Conservation (phyloP, 108 stramenopile species). For the Nitzschia sp. region DNA sequence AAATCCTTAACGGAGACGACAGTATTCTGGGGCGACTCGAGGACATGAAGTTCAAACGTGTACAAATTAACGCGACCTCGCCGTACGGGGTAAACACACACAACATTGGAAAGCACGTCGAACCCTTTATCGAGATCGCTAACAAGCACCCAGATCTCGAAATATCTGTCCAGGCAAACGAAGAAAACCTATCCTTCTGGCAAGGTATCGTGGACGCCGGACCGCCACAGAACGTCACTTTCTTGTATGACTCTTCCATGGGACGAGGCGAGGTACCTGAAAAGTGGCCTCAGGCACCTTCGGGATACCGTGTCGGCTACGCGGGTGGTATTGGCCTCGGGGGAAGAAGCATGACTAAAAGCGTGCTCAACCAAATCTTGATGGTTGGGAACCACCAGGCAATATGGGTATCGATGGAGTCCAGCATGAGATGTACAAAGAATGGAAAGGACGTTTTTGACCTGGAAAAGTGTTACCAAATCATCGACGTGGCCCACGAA, state of each 20-base stretch:
- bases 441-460: constrained; percentile 70
- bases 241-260: constrained; percentile 73
- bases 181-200: constrained; percentile 76
- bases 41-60: constrained; percentile 71
- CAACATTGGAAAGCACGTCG: constrained; percentile 45
- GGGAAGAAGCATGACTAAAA: constrained; percentile 44
- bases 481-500: constrained; percentile 60
- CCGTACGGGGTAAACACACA: constrained; percentile 82
- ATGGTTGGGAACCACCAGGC: constrained; percentile 10
- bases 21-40: constrained; percentile 55
- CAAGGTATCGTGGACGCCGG: constrained; percentile 35
- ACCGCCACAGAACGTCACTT: constrained; percentile 56
- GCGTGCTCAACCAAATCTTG: constrained; percentile 25
- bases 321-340: constrained; percentile 83
- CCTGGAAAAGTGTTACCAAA: constrained; percentile 60
- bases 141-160: constrained; percentile 56
- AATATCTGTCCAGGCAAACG: constrained; percentile 86
- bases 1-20: constrained; percentile 68
- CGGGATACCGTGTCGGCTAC: constrained; percentile 57
- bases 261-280: constrained; percentile 57
- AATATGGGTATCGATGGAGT: constrained; percentile 88
- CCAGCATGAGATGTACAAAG: constrained; percentile 60
- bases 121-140: constrained; percentile 40
- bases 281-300: constrained; percentile 43
- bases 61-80: constrained; percentile 90